Conservation (phyloP, 2,329 filamentous ascomycete genomes). For the Ramichloridium luteum region DNA sequence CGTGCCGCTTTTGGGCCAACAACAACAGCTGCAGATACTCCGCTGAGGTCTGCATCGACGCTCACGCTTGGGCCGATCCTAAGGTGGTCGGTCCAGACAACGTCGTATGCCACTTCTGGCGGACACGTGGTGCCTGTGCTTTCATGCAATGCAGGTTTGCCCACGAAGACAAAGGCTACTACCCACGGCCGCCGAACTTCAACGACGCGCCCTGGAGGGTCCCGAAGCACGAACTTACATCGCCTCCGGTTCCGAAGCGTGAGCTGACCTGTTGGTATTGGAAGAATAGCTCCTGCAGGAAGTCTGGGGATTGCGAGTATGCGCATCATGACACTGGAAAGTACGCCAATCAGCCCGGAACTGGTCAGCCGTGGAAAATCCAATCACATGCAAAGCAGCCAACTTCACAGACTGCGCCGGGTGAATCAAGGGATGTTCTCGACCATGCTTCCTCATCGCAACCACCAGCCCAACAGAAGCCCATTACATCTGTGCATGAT, state of each 20-base stretch:
- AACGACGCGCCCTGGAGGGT: neutral
- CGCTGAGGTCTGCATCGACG: no score
- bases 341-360: conserved; percentile 1
- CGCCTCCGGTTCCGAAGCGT: neutral
- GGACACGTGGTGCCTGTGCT: conserved; percentile 4
- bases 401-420: no score
- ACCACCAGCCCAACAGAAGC: no score
- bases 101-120: conserved; percentile 5
- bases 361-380: no score
- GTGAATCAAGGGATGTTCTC: no score
- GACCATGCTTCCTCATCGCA: no score
- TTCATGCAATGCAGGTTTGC: conserved; percentile 2
- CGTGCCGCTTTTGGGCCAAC: no score
- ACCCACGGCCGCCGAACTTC: neutral
- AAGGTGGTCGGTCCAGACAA: neutral
- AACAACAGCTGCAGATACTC: no score
- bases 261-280: conserved; percentile 15
- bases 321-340: conserved; percentile 5
- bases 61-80: neutral
- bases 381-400: no score
- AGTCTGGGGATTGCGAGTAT: conserved; percentile 2
- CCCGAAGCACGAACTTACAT: no score
- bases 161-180: conserved; percentile 2
- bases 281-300: conserved; percentile 2
- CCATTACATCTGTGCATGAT: no score